phyloP scores from a whole-genome alignment of 2,329 filamentous ascomycete species.

The Paramyrothecium sp. region DNA sequence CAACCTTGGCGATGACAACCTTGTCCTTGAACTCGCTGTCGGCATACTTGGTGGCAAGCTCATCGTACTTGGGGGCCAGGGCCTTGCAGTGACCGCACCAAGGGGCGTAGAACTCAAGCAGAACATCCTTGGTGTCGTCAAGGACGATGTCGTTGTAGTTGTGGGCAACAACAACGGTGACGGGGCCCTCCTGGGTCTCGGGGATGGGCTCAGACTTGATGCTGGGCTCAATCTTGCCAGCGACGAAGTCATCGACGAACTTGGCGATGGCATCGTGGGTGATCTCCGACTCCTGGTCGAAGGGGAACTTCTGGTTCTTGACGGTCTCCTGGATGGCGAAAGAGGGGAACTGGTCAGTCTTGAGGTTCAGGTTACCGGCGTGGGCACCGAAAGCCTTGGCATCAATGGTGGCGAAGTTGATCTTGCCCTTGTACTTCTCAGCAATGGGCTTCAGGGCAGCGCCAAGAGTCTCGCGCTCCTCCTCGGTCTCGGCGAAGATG shows the following conservation, averaged over 20 bases:
- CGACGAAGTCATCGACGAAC: slow-evolving; percentile 83
- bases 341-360: slow-evolving; percentile 90
- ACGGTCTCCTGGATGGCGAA: slow-evolving; percentile 95
- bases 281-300: slow-evolving; percentile 79
- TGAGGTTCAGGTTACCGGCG: slow-evolving; percentile 94
- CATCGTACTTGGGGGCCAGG: slow-evolving; percentile 94
- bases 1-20: slow-evolving; percentile 95
- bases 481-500: slow-evolving; percentile 90
- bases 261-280: slow-evolving; percentile 67
- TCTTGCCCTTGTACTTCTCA: slow-evolving; percentile 85
- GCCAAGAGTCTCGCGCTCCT: slow-evolving; percentile 81
- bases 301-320: slow-evolving; percentile 98
- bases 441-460: slow-evolving; percentile 81
- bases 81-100: slow-evolving; percentile 99
- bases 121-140: slow-evolving; percentile 92
- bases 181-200: slow-evolving; percentile 86
- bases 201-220: slow-evolving; percentile 98
- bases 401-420: slow-evolving; percentile 99
- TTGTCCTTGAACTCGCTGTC: slow-evolving; percentile 76
- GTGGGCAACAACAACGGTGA: slow-evolving; percentile 87
- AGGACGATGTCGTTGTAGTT: slow-evolving; percentile 90
- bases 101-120: slow-evolving; percentile 97
- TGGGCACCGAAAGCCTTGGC: slow-evolving; percentile 92
- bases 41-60: slow-evolving; percentile 77
- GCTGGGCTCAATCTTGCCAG: slow-evolving; percentile 89